Conservation (phyloP, 345 rosid genomes). For the Rhodamnia rubescens region DNA sequence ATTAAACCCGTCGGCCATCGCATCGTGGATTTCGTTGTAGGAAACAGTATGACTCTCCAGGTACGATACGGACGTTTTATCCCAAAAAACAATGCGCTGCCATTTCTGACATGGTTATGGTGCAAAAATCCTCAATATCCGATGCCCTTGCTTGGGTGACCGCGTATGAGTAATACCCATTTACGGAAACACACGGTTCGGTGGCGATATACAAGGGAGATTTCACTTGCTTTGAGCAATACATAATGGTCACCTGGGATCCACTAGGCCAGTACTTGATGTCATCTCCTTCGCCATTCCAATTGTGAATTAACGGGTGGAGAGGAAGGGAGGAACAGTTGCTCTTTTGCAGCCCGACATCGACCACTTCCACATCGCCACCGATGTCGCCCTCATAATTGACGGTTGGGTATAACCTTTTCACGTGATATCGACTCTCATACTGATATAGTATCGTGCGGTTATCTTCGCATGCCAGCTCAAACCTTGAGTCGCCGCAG, state of each 20-base stretch:
- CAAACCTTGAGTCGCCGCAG: not conserved
- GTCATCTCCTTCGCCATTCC: not conserved
- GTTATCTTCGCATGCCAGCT: not conserved
- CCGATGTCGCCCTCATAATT: no score
- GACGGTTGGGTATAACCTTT: not conserved
- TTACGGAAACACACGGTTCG: not conserved
- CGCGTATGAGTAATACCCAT: not conserved
- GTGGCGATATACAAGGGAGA: not conserved
- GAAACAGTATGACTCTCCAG: not conserved
- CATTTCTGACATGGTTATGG: not conserved
- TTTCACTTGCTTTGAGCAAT: not conserved
- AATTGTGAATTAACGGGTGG: not conserved
- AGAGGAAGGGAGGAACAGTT: not conserved
- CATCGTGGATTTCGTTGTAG: not conserved
- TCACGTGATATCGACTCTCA: not conserved
- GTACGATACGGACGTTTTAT: no score
- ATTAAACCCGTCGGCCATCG: not conserved
- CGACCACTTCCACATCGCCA: not conserved
- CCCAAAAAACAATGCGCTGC: no score
- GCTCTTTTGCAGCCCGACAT: not conserved
- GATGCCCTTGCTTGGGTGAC: not conserved
- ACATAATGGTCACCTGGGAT: not conserved
- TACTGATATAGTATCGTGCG: rapidly evolving
- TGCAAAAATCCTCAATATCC: not conserved
- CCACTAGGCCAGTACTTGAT: no score